Conservation (phyloP, 176 grass and related monocot species). For the Lolium perenne region DNA sequence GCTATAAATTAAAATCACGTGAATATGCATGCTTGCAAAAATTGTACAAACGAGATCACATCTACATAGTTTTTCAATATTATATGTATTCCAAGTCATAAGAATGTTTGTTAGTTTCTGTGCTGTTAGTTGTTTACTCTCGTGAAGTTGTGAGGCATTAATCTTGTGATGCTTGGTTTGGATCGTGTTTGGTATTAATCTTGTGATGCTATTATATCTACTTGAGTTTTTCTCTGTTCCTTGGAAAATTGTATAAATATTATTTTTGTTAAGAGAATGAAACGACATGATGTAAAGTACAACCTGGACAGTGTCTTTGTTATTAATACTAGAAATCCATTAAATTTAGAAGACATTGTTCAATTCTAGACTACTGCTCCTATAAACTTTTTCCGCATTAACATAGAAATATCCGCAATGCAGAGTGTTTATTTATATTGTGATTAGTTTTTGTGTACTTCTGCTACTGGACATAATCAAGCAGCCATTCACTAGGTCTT, state of each 20-base stretch:
- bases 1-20: neutral
- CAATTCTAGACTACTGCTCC: neutral
- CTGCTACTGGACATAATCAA: neutral
- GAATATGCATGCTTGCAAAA: neutral
- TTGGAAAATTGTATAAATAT: neutral
- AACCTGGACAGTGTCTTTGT: neutral
- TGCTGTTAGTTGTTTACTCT: neutral
- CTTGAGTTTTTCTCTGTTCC: conserved; percentile 4
- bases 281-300: neutral
- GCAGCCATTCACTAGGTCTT: neutral
- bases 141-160: neutral
- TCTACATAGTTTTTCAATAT: neutral
- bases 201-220: neutral
- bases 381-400: neutral
- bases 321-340: neutral
- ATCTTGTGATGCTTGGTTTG: neutral
- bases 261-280: neutral
- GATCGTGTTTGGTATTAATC: no score
- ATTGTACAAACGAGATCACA: neutral
- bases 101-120: neutral
- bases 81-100: neutral
- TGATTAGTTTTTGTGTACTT: neutral
- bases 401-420: neutral
- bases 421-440: neutral
- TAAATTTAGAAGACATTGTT: neutral